Base-by-base conservation (phyloP, 2,329 filamentous ascomycete species). In the Apiospora koreana region DNA sequence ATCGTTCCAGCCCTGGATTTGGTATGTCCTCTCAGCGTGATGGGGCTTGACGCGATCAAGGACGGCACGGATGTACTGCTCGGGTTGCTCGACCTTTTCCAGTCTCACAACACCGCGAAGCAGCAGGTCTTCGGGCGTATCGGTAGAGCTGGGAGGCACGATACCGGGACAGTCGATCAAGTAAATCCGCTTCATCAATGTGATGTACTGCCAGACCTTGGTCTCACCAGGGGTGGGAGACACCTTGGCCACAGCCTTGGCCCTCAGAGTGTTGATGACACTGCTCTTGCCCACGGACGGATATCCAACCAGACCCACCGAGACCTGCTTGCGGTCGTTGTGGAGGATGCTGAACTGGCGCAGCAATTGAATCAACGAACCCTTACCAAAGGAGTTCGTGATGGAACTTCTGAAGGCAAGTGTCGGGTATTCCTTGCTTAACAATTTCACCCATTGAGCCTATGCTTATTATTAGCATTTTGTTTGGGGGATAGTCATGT, bases 191-290 rank as follows among this genome's bases (percentile, higher is more conserved):
- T 28, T 45, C 93, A 97, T 97, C 71, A 98, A 83, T 2, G 94
- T 97, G 75, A 98, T 94, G 78, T 98, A 98, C 80, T 98, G 95
- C 95, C 96, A 98, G 41, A 98, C 93, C 83, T 98, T 98, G 43
- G 95, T 98, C 85, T 98, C 95, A 18, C 95, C 96, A 8, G 96
- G 95, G 72, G 98, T 97, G 12, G 67, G 67, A 35, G 67, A 50
- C 3, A 62, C 50, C 14, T 42, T 69, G 38, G 48, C 54, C 8
- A 69, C 67, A 80, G 96, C 95, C 86, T 98, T 98, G 81, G 94
- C 95, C 64, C 94, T 89, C 2, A 99, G 85, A 0, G 95, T 97
- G 83, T 99, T 99, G 83, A 99, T 98, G 75, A 99, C 96, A 58
- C 93, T 96, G 3, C 93, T 97, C 82, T 99, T 99, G 76, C 96